These are phyloP conservation scores for Cavenderia fasciculata DNA, from an alignment of 78 protist genomes.

Conservation along the genomic window DNA sequence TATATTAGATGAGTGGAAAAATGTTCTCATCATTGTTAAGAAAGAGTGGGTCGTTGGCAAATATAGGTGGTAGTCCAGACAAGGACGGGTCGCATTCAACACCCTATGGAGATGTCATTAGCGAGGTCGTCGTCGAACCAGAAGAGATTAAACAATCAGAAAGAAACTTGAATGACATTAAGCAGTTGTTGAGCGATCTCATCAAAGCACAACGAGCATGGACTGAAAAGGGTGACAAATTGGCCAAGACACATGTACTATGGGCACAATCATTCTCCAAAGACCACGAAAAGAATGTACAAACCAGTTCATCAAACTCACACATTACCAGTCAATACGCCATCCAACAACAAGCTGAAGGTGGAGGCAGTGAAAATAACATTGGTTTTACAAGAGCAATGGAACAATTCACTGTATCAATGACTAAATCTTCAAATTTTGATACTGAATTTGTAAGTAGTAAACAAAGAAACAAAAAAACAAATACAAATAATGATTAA, in stretches of 20 bases:
- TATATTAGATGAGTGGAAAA: too few species aligned
- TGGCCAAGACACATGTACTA: slow-evolving; percentile 11
- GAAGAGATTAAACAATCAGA: slow-evolving; percentile 27
- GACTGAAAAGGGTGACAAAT: slow-evolving; percentile 11
- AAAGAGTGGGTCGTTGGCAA: slow-evolving; percentile 30
- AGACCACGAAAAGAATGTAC: slow-evolving; percentile 39
- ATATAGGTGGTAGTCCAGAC: slow-evolving; percentile 35
- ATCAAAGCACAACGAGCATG: slow-evolving; percentile 3
- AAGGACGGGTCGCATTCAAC: not conserved
- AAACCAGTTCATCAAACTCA: not conserved
- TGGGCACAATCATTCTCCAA: slow-evolving; percentile 68
- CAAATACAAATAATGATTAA: not conserved
- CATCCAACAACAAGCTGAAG: not conserved
- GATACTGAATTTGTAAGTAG: slow-evolving; percentile 13
- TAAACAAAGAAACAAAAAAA: not conserved
- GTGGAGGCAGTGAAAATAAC: not conserved
- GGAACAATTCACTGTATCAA: slow-evolving; percentile 58
- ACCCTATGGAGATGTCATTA: slow-evolving; percentile 35
- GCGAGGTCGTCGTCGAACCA: slow-evolving; percentile 24
- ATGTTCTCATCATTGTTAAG: slow-evolving; percentile 45
- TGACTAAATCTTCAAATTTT: slow-evolving; percentile 39
- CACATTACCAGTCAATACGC: slow-evolving; percentile 15
- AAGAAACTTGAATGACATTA: slow-evolving; percentile 41
- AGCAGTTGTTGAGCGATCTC: slow-evolving; percentile 20
- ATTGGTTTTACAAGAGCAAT: slow-evolving; percentile 52